Base-by-base conservation (phyloP, 257 asterid genomes). In the Plantago major region DNA sequence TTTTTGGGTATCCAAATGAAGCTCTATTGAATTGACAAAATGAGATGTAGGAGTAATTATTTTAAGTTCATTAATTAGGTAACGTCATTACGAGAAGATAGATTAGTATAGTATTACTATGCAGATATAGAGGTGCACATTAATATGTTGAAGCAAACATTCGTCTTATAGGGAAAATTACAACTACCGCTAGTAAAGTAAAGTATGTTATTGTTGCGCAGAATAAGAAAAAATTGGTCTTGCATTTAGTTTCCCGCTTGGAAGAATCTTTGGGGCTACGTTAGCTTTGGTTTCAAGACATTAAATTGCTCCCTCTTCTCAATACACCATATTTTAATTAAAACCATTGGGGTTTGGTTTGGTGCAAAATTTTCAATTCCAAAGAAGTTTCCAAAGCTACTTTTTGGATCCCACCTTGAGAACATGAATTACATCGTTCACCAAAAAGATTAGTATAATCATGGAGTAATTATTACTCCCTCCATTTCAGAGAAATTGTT, bases 311-410 rank as follows among this genome's bases (percentile, higher is more conserved):
- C 54, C n/a, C 67, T 11, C 61, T 50, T 71, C 51, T 60, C 66
- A 62, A 68, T 60, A 46, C 26, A 46, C 26, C 59, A 53, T 65
- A 60, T 61, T 65, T 65, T 58, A 50, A 55, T 63, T 42, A 33
- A n/a, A n/a, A 33, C 26, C 26, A 22, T 22, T 33, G 40, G 40
- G 3, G 6, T 33, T 4, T 33, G 68, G 40, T 55, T 65, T 60
- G 30, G 81, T 65, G 62, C 67, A 71, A 22, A 72, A 71, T 16
- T 58, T 67, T 74, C 66, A 77, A 77, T 67, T 70, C 73, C 64
- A 42, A 82, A 46, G 86, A 86, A 81, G 95, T 79, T 83, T 81
- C 84, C 67, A 68, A 60, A 61, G 49, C 73, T 68, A 62, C 49
- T 62, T 74, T 73, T 69, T 40, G 61, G 83, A 77, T 76, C 73